Conservation (phyloP, 2,329 filamentous ascomycete genomes). For the Sclerotiophoma versabilis region DNA sequence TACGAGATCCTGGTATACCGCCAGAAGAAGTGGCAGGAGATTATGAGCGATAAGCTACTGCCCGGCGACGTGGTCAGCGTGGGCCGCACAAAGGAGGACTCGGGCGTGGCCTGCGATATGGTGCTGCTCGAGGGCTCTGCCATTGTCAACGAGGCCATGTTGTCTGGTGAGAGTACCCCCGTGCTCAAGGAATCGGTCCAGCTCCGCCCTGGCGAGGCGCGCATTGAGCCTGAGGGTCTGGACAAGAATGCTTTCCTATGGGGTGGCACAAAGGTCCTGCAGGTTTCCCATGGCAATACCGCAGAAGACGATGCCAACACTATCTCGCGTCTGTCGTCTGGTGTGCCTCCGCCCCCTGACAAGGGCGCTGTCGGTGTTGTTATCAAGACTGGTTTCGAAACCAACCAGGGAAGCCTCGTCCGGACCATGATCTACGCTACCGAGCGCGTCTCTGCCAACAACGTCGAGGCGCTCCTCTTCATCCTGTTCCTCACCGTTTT, state of each 20-base stretch:
- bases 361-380: slow-evolving; percentile 93
- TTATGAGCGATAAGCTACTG: slow-evolving; percentile 87
- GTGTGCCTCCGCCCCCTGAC: slow-evolving; percentile 85
- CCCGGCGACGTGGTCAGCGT: slow-evolving; percentile 94
- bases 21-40: slow-evolving; percentile 84
- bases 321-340: slow-evolving; percentile 73
- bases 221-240: slow-evolving; percentile 84
- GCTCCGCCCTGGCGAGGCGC: slow-evolving; percentile 80
- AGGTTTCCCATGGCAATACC: slow-evolving; percentile 85
- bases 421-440: slow-evolving; percentile 99
- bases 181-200: slow-evolving; percentile 95
- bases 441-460: slow-evolving; percentile 98
- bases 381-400: slow-evolving; percentile 97
- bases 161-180: slow-evolving; percentile 97
- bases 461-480: slow-evolving; percentile 93
- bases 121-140: slow-evolving; percentile 91
- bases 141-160: slow-evolving; percentile 99
- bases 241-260: slow-evolving; percentile 98
- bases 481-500: slow-evolving; percentile 97
- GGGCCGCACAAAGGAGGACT: slow-evolving; percentile 92
- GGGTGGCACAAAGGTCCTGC: slow-evolving; percentile 96
- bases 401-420: slow-evolving; percentile 95
- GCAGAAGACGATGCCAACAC: slow-evolving; percentile 69
- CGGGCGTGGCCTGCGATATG: slow-evolving; percentile 97
- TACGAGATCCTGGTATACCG: slow-evolving; percentile 94